A percentile compares a stretch with the other conserved stretches of the same genome.
phyloP scores from a whole-genome alignment of 2,329 filamentous ascomycete genomes.

The Cladosporium cucumerinum region DNA sequence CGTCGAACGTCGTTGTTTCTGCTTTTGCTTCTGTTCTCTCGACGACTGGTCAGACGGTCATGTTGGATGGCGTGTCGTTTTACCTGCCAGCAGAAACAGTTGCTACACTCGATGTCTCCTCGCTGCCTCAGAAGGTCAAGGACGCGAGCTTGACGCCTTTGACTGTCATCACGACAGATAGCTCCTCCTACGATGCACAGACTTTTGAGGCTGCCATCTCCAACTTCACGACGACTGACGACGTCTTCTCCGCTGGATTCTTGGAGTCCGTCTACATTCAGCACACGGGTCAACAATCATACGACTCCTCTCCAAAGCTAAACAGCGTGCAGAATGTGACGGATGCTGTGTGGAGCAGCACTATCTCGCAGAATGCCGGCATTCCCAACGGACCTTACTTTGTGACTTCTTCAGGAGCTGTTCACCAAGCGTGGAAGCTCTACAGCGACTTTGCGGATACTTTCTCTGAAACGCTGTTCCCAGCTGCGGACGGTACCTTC shows the following conservation, averaged over 20 bases:
- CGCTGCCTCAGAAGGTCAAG: conserved; percentile 16
- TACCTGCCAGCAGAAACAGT: conserved; percentile 40
- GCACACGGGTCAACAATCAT: conserved; percentile 18
- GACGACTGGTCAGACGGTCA: conserved; percentile 41
- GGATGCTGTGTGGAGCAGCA: conserved; percentile 7
- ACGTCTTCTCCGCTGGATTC: conserved; percentile 43
- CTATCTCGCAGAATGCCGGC: background rate
- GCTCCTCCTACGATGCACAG: conserved; percentile 22
- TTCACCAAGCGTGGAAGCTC: conserved; percentile 50
- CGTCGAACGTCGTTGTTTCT: background rate
- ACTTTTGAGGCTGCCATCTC: conserved; percentile 28
- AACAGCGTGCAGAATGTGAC: conserved; percentile 5
- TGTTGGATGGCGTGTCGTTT: conserved; percentile 39
- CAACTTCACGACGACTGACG: conserved; percentile 36
- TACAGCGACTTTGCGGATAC: conserved; percentile 50
- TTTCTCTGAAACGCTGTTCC: conserved; percentile 48
- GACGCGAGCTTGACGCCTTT: conserved; percentile 36
- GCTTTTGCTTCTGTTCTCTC: conserved; percentile 21
- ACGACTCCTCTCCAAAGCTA: conserved; percentile 10
- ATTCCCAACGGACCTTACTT: conserved; percentile 52
- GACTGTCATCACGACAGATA: conserved; percentile 37
- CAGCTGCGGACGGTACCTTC: conserved; percentile 40
- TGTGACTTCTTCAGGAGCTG: conserved; percentile 42
- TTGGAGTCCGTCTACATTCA: conserved; percentile 34
- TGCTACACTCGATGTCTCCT: conserved; percentile 28